These are phyloP conservation scores for Aurantiochytrium sp. DNA, from an alignment of 108 stramenopile genomes.

Conservation along the genomic window DNA sequence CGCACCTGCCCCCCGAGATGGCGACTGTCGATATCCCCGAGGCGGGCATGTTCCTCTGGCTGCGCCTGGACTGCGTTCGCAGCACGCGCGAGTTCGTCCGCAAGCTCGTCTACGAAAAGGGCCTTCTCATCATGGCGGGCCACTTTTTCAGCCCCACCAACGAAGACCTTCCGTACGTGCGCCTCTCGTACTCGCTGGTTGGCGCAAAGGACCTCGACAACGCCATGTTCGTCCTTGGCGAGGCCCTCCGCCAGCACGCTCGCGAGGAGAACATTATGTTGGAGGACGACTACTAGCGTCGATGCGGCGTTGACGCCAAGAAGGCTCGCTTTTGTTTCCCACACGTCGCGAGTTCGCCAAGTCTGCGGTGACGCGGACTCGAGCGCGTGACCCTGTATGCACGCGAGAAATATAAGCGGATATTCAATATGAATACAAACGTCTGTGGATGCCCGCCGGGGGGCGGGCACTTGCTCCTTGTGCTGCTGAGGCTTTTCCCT, in stretches of 20 bases:
- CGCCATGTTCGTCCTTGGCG: background rate
- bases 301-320: no score
- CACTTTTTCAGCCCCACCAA: background rate
- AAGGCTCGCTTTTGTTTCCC: no score
- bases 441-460: no score
- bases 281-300: no score
- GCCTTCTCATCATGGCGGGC: background rate
- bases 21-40: slow-evolving; percentile 1
- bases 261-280: no score
- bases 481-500: no score
- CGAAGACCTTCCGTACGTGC: background rate
- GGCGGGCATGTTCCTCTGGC: slow-evolving; percentile 64
- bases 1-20: slow-evolving; percentile 30
- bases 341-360: no score
- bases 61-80: slow-evolving; percentile 21
- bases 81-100: slow-evolving; percentile 35
- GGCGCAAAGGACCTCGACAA: background rate
- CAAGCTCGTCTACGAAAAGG: background rate
- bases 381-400: no score
- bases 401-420: no score
- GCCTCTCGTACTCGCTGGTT: background rate
- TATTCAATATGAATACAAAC: no score
- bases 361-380: no score
- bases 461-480: no score
- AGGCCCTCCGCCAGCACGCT: background rate